phyloP scores from a whole-genome alignment of 352 stramenopile species.

The Globisporangium uncinulatum region DNA sequence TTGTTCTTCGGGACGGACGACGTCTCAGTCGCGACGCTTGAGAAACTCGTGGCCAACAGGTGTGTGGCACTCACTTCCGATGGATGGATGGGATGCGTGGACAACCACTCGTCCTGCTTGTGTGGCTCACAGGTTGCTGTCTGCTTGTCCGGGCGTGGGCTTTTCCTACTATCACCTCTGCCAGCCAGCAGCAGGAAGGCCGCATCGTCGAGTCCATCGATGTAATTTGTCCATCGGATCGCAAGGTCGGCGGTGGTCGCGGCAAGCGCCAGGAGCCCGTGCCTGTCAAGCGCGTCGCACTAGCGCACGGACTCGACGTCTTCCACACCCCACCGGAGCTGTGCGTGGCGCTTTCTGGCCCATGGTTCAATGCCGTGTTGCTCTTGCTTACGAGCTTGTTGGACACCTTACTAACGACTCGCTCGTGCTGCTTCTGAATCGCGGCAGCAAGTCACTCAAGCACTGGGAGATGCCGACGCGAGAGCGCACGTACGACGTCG shows the following conservation, averaged over 20 bases:
- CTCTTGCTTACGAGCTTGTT: no score
- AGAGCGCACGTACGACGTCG: slow-evolving; percentile 54
- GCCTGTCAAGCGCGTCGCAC: slow-evolving; percentile 70
- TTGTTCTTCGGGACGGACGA: slow-evolving; percentile 87
- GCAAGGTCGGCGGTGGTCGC: slow-evolving; percentile 49
- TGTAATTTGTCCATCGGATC: slow-evolving; percentile 78
- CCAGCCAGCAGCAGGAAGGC: slow-evolving; percentile 19
- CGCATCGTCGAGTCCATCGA: slow-evolving; percentile 50
- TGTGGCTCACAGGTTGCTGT: not conserved
- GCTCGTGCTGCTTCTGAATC: no score
- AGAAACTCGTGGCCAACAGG: slow-evolving; percentile 62
- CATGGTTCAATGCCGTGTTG: no score
- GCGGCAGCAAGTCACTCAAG: slow-evolving; percentile 67
- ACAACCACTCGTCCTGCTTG: no score
- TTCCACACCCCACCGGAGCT: slow-evolving; percentile 63
- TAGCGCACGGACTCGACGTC: slow-evolving; percentile 47
- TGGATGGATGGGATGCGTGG: not conserved
- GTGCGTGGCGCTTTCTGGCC: slow-evolving; percentile 17
- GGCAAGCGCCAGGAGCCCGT: slow-evolving; percentile 56
- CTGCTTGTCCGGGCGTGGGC: slow-evolving; percentile 3
- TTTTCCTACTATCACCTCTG: not conserved
- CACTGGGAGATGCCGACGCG: slow-evolving; percentile 52
- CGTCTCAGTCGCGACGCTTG: slow-evolving; percentile 74
- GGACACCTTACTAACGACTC: no score
- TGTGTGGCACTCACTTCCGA: not conserved